A percentile compares a stretch with the other conserved stretches of the same genome.
Conservation (phyloP, 371 early-diverging fungal genomes). For the Apophysomyces trapeziformis region DNA sequence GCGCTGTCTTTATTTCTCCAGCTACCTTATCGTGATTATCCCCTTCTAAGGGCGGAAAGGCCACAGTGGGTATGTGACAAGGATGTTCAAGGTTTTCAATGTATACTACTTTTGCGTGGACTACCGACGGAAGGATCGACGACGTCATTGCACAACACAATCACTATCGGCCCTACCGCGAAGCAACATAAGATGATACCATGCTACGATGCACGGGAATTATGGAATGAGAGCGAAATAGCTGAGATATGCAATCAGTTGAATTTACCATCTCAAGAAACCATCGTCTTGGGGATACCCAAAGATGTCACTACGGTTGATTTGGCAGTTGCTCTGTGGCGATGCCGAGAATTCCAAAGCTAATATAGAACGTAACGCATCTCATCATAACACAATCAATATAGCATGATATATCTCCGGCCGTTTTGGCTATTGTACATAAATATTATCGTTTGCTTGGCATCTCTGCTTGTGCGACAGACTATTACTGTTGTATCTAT, state of each 20-base stretch:
- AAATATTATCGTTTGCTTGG: too few species aligned
- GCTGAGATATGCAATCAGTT: not conserved
- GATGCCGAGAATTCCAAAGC: constrained; percentile 9
- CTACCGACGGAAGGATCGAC: not conserved
- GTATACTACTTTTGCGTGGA: not conserved
- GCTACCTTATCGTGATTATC: not conserved
- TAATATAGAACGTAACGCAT: not conserved
- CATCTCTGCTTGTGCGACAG: too few species aligned
- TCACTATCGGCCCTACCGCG: not conserved
- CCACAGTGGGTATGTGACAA: not conserved
- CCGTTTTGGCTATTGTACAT: too few species aligned
- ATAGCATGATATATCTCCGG: too few species aligned
- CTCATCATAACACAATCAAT: too few species aligned
- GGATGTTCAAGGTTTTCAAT: constrained; percentile 5
- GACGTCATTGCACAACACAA: not conserved
- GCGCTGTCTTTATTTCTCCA: not conserved
- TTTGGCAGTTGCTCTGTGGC: constrained; percentile 16
- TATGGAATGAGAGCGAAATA: constrained; percentile 11
- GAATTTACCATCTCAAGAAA: not conserved
- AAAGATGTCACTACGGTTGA: constrained; percentile 9
- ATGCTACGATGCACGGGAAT: constrained; percentile 9
- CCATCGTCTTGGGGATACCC: not conserved
- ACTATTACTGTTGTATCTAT: too few species aligned
- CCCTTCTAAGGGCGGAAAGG: not conserved
- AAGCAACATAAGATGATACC: constrained; percentile 1